Percentiles rank a stretch among this genome's conserved stretches.
phyloP scores from a whole-genome alignment of 108 stramenopile genomes.

The Cyclotella sp. region DNA sequence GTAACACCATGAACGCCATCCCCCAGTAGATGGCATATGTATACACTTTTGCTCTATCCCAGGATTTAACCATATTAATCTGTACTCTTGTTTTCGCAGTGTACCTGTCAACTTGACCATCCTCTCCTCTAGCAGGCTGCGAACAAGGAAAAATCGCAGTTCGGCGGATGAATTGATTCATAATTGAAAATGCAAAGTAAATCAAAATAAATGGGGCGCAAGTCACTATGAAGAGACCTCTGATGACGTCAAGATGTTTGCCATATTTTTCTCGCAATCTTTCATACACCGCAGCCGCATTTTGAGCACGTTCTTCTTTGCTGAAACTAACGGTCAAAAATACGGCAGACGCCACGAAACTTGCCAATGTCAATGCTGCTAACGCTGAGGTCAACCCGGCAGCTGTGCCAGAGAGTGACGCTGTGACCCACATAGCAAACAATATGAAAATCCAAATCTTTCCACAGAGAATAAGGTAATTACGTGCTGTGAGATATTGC shows the following conservation, averaged over 20 bases:
- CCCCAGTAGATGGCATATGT: constrained; percentile 60
- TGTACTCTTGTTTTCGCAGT: constrained; percentile 42
- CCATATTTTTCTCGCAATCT: constrained; percentile 46
- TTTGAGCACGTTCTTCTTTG: constrained; percentile 19
- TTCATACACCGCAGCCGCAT: constrained; percentile 29
- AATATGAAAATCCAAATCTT: constrained; percentile 51
- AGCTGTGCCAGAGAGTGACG: constrained; percentile 53
- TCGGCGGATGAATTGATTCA: constrained; percentile 50
- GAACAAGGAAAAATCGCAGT: constrained; percentile 36
- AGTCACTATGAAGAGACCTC: constrained; percentile 45
- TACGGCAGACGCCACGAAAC: constrained; percentile 48
- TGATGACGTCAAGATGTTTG: constrained; percentile 41
- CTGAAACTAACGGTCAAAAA: constrained; percentile 43
- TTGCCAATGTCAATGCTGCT: constrained; percentile 50
- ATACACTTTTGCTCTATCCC: constrained; percentile 53
- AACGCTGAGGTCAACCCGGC: constrained; percentile 49
- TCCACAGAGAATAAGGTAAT: background rate
- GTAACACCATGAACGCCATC: constrained; percentile 48
- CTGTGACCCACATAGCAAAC: constrained; percentile 55
- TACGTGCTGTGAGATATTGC: too few relatives aligned
- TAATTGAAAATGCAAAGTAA: constrained; percentile 44
- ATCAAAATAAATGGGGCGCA: constrained; percentile 42
- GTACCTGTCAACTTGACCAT: constrained; percentile 17
- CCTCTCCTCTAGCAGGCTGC: constrained; percentile 16
- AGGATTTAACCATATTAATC: constrained; percentile 35